These are phyloP conservation scores for Backusella tarrabulga DNA, from an alignment of 192 early-diverging fungal genomes.

Conservation along the genomic window DNA sequence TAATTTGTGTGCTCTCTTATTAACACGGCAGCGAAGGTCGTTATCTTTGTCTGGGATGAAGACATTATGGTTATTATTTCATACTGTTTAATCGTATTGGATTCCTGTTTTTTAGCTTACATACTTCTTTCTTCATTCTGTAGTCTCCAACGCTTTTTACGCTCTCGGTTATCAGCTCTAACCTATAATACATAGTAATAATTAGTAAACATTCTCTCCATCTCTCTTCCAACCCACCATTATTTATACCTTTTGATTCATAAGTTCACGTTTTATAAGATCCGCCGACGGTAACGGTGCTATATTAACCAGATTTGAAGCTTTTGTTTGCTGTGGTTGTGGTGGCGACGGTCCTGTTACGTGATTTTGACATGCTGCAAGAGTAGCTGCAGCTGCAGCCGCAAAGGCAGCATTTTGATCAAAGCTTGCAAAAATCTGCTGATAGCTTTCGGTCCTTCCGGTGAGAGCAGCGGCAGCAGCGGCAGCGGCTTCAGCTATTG, in stretches of 20 bases:
- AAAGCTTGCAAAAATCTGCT: slow-evolving; percentile 18
- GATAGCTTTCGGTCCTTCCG: not conserved
- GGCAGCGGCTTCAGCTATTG: slow-evolving; percentile 19
- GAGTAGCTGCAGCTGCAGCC: not conserved
- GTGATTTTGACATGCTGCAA: not conserved
- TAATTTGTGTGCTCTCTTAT: slow-evolving; percentile 64
- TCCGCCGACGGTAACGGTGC: slow-evolving; percentile 18
- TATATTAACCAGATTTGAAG: not conserved
- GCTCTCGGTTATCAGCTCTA: slow-evolving; percentile 48
- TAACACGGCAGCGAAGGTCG: slow-evolving; percentile 68
- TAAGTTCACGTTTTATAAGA: slow-evolving; percentile 39
- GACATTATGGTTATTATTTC: not conserved
- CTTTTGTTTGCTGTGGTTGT: not conserved
- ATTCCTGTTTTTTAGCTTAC: not conserved
- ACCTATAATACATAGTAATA: slow-evolving; percentile 15
- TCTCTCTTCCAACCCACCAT: too few species aligned
- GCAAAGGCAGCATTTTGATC: not conserved
- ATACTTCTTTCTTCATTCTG: slow-evolving; percentile 54
- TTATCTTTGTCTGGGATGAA: slow-evolving; percentile 61
- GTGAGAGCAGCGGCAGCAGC: slow-evolving; percentile 6
- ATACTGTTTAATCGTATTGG: not conserved
- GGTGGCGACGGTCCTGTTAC: not conserved
- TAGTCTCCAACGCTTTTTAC: slow-evolving; percentile 53
- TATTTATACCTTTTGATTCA: slow-evolving; percentile 34
- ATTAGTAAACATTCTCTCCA: not conserved